phyloP scores from a whole-genome alignment of 495 filamentous ascomycete species.

The Xylaria scruposa region DNA sequence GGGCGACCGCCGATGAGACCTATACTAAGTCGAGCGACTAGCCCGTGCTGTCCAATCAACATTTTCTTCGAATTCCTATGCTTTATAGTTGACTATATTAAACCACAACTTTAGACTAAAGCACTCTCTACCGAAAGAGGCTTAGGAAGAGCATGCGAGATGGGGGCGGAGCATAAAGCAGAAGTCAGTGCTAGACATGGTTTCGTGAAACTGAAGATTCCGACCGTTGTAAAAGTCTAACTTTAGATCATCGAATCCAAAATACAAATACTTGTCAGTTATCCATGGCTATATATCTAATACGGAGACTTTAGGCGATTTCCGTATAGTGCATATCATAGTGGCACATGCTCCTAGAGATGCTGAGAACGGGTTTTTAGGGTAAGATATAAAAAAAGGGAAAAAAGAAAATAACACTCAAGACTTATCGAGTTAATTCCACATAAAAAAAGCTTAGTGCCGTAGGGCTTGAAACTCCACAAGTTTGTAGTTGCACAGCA shows the following conservation, averaged over 20 bases:
- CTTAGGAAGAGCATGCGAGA: background rate
- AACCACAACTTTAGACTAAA: conserved; percentile 3
- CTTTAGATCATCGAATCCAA: background rate
- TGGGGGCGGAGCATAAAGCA: background rate
- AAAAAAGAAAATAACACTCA: background rate
- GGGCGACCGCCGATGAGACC: background rate
- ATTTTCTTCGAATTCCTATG: background rate
- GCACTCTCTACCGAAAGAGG: conserved; percentile 4
- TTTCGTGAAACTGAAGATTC: background rate
- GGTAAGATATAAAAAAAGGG: too few relatives aligned
- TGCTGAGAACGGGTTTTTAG: background rate
- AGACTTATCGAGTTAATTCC: background rate
- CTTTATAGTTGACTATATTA: background rate
- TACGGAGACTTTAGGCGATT: background rate
- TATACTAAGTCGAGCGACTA: background rate
- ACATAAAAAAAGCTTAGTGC: background rate
- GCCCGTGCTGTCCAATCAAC: background rate
- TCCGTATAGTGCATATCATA: background rate
- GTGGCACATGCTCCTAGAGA: background rate
- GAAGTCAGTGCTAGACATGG: conserved; percentile 3
- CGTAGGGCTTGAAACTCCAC: background rate
- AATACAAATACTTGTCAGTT: background rate
- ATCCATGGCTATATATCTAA: background rate
- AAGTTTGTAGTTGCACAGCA: background rate
- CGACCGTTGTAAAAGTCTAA: background rate